Percentiles rank a stretch among this genome's conserved stretches.
Conservation (phyloP, 2,329 filamentous ascomycete genomes). For the Ceratocystis colombiana region DNA sequence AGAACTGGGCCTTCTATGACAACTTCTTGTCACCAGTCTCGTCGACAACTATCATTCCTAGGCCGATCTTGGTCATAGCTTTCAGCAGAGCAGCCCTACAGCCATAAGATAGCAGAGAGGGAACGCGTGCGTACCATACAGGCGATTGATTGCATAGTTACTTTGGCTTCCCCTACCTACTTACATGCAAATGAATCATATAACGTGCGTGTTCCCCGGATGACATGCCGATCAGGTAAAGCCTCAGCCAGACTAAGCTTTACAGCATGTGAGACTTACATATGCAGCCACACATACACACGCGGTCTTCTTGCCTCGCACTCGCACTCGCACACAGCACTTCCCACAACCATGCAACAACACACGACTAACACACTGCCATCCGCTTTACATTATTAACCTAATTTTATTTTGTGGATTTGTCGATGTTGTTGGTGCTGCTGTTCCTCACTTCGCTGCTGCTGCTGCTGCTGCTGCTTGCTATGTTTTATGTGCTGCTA, state of each 20-base stretch:
- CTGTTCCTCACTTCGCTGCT: no score
- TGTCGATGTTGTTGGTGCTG: no score
- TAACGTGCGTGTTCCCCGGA: slow-evolving; percentile 5
- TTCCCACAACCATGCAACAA: no score
- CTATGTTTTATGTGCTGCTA: no score
- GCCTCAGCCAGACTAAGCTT: slow-evolving; percentile 1
- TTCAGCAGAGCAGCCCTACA: neutral
- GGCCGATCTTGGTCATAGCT: slow-evolving; percentile 13
- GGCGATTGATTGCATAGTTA: neutral
- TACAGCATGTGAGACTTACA: slow-evolving; percentile 10
- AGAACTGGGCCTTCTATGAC: neutral
- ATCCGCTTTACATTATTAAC: neutral
- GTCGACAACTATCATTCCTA: neutral
- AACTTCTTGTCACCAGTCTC: neutral
- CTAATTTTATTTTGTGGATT: no score
- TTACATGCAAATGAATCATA: neutral
- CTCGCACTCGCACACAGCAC: no score
- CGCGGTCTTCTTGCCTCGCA: neutral
- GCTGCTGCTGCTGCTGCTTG: no score
- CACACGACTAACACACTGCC: neutral
- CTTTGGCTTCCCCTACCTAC: neutral
- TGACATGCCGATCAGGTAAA: slow-evolving; percentile 13
- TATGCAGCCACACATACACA: neutral
- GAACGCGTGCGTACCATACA: neutral
- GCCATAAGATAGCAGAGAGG: neutral